Evolutionary conservation across 768 basidiomycete genomes (phyloP).

Genomic region (Trametes elegans): DNA sequence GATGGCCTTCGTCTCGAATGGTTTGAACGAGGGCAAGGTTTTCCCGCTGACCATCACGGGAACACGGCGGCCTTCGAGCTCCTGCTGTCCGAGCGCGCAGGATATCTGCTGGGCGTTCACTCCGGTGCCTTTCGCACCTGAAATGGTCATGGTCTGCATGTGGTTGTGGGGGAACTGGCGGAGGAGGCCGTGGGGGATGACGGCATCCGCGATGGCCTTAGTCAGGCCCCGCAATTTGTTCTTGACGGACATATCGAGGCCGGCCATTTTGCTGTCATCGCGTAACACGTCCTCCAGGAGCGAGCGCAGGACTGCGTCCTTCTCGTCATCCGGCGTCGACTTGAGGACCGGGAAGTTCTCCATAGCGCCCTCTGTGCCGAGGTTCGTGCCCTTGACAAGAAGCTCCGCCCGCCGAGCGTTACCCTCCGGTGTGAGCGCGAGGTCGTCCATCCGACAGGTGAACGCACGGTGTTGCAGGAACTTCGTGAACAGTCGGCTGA

Average conservation of each 20-base stretch:
- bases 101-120: slow-evolving; percentile 99
- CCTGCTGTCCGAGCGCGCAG: slow-evolving; percentile 96
- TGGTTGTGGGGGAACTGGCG: slow-evolving; percentile 97
- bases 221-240: slow-evolving; percentile 83
- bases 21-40: slow-evolving; percentile 93
- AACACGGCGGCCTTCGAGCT: slow-evolving; percentile 96
- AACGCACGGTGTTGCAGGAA: slow-evolving; percentile 96
- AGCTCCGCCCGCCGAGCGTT: slow-evolving; percentile 68
- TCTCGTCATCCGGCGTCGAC: slow-evolving; percentile 48
- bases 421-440: slow-evolving; percentile 82
- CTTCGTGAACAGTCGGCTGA: slow-evolving; percentile 94
- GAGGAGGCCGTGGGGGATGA: slow-evolving; percentile 82
- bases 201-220: slow-evolving; percentile 83
- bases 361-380: slow-evolving; percentile 86
- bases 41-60: slow-evolving; percentile 99
- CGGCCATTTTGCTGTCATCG: slow-evolving; percentile 97
- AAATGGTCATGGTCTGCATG: slow-evolving; percentile 99
- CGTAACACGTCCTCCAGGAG: slow-evolving; percentile 90
- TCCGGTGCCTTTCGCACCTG: slow-evolving; percentile 96
- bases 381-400: slow-evolving; percentile 60
- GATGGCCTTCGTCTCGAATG: slow-evolving; percentile 97
- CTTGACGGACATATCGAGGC: slow-evolving; percentile 91
- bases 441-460: slow-evolving; percentile 98
- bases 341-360: slow-evolving; percentile 84
- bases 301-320: slow-evolving; percentile 52